Base-by-base conservation (phyloP, 108 stramenopile species). In the Epithemia pelagica region DNA sequence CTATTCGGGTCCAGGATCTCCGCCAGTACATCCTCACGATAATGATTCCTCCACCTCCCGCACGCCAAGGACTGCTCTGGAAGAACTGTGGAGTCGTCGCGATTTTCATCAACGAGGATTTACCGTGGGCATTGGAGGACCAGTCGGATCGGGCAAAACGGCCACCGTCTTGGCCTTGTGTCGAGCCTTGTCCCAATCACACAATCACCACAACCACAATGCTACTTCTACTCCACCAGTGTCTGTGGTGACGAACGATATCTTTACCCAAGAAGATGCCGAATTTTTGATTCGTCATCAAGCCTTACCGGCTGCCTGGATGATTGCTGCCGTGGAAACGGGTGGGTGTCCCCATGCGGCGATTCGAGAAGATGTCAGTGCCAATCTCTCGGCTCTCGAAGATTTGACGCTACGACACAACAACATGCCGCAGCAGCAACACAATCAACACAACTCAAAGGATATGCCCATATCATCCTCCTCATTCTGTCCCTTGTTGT, bases 291-390 rank as follows among this genome's bases (percentile, higher is more conserved):
- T 74, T 0, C 75, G 92, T 1, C 56, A 79, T 23, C 57, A 79
- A 24, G 98, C 92, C 2, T 84, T 99, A 62, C 79, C 78, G 0
- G 62, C 74, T 15, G 64, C 78, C 22, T n/a, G n/a, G n/a, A 78
- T 91, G 58, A 97, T 99, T 62, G 57, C 73, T 28, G 95, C 98
- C 15, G 96, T 99, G 32, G 98, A 99, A 69, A 99, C 98, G 20
- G 98, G 98, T 27, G 98, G 98, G 5, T 97, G 98, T 82, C 98
- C 98, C 5, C 98, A 99, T 79, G 98, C 98, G 3, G 83, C 83
- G 1, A 92, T 92, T 74, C 92, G 96, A 21, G 98, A 99, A 74
- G 98, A 97, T 78, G 92, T 99, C 26, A 85, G 81, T 59, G 92
- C 95, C 51, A 99, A 99, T 80, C 81, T 99, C 29, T 77, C 79